Percentiles rank a stretch among this genome's conserved stretches.
These are phyloP conservation scores for Flaveria linearis DNA, from an alignment of 129 eudicot genomes.

Conservation along the genomic window DNA sequence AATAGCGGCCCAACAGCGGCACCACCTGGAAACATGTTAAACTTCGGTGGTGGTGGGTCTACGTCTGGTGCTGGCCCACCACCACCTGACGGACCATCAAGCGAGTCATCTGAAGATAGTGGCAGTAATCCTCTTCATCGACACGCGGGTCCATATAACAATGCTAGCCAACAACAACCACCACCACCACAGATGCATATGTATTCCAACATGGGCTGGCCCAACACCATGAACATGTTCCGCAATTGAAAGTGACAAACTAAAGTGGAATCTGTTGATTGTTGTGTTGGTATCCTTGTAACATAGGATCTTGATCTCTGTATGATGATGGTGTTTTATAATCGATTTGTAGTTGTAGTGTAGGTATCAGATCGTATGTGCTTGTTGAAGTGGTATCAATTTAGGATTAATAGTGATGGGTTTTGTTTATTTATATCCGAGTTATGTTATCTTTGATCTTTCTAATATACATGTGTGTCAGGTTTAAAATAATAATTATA, in stretches of 20 bases:
- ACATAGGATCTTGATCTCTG: slow-evolving; percentile 23
- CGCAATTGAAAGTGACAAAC: slow-evolving; percentile 35
- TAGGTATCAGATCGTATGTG: slow-evolving; percentile 27
- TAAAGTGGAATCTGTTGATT: neutral
- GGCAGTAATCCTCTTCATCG: slow-evolving; percentile 53
- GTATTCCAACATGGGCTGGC: slow-evolving; percentile 70
- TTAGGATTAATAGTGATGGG: slow-evolving; percentile 28
- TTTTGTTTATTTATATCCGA: neutral
- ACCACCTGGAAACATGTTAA: slow-evolving; percentile 62
- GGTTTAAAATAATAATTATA: too few relatives aligned
- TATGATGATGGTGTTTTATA: slow-evolving; percentile 20
- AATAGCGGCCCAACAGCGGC: slow-evolving; percentile 38
- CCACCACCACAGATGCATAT: slow-evolving; percentile 46
- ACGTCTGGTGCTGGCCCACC: slow-evolving; percentile 54
- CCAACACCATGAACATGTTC: slow-evolving; percentile 61
- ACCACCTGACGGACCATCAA: slow-evolving; percentile 69
- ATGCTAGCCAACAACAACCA: slow-evolving; percentile 38
- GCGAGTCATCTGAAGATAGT: slow-evolving; percentile 73
- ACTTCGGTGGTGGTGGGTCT: slow-evolving; percentile 52
- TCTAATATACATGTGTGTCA: too few relatives aligned
- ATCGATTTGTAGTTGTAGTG: slow-evolving; percentile 27
- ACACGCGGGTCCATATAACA: slow-evolving; percentile 46
- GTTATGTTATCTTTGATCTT: neutral
- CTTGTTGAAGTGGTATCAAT: slow-evolving; percentile 22
- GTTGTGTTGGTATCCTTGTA: slow-evolving; percentile 15